Conservation (phyloP, 164 flowering plant species). For the Akebia trifoliata region DNA sequence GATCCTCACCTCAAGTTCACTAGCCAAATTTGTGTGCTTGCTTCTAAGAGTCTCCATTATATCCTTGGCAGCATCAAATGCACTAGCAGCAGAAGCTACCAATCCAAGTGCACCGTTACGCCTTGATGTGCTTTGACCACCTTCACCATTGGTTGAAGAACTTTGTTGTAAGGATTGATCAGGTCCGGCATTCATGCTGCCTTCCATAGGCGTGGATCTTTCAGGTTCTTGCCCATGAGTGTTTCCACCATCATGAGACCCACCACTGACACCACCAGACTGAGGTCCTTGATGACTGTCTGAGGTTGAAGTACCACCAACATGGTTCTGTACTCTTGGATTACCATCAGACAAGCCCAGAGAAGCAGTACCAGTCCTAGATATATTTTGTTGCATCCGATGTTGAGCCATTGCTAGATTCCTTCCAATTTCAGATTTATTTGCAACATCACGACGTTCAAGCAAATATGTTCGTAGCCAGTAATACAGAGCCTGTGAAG, state of each 20-base stretch:
- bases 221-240: conserved; percentile 85
- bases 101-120: conserved; percentile 61
- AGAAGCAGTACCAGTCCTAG: too few relatives aligned
- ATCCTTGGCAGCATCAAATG: conserved; percentile 97
- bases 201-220: conserved; percentile 51
- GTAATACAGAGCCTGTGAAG: conserved; percentile 97
- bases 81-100: conserved; percentile 82
- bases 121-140: conserved; percentile 59
- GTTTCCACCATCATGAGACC: conserved; percentile 81
- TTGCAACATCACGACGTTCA: conserved; percentile 95
- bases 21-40: conserved; percentile 91
- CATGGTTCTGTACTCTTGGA: too few relatives aligned
- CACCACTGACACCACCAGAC: too few relatives aligned
- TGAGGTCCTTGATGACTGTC: too few relatives aligned
- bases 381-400: conserved; percentile 80
- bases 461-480: conserved; percentile 98
- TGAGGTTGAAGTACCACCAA: too few relatives aligned
- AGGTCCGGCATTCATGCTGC: conserved; percentile 44
- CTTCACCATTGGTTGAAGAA: conserved; percentile 54
- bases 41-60: conserved; percentile 95
- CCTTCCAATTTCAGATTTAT: conserved; percentile 81
- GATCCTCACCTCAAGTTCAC: conserved; percentile 88
- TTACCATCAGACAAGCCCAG: too few relatives aligned
- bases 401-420: conserved; percentile 76
- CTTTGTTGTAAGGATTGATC: conserved; percentile 65